A percentile compares a stretch with the other conserved stretches of the same genome.
phyloP scores from a whole-genome alignment of 805 yeast genomes.

The Candida silvicultrix region DNA sequence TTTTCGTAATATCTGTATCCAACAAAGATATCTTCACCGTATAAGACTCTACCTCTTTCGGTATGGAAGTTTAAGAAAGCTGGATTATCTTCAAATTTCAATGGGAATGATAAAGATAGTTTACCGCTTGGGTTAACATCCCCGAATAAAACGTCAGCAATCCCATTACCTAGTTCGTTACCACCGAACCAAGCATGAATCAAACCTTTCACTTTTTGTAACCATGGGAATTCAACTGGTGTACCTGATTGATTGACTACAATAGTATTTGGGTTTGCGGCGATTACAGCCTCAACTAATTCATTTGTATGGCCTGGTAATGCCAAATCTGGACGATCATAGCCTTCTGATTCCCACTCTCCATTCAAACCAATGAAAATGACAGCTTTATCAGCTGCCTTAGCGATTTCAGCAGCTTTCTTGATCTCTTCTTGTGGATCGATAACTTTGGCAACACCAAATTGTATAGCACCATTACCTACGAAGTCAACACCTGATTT shows the following conservation, averaged over 20 bases:
- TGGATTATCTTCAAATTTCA: slow-evolving; percentile 46
- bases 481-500: slow-evolving; percentile 15
- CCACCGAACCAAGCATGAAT: slow-evolving; percentile 59
- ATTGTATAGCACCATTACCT: slow-evolving; percentile 30
- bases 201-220: slow-evolving; percentile 33
- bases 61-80: slow-evolving; percentile 45
- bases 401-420: slow-evolving; percentile 43
- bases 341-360: slow-evolving; percentile 60
- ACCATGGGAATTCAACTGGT: slow-evolving; percentile 57
- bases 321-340: slow-evolving; percentile 45
- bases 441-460: slow-evolving; percentile 27
- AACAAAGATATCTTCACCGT: slow-evolving; percentile 62
- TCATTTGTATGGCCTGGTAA: slow-evolving; percentile 45
- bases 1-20: slow-evolving; percentile 61
- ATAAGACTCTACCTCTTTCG: slow-evolving; percentile 45
- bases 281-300: slow-evolving; percentile 38
- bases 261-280: slow-evolving; percentile 45
- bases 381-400: slow-evolving; percentile 45
- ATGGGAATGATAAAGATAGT: slow-evolving; percentile 50
- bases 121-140: slow-evolving; percentile 58
- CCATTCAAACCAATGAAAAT: slow-evolving; percentile 44
- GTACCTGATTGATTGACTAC: slow-evolving; percentile 58
- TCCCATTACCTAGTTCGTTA: slow-evolving; percentile 50
- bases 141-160: slow-evolving; percentile 57
- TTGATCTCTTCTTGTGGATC: slow-evolving; percentile 26